Percentiles rank a stretch among this genome's conserved stretches.
Evolutionary conservation across 495 filamentous ascomycete genomes (phyloP).

Genomic region (Aspergillus sclerotioniger): DNA sequence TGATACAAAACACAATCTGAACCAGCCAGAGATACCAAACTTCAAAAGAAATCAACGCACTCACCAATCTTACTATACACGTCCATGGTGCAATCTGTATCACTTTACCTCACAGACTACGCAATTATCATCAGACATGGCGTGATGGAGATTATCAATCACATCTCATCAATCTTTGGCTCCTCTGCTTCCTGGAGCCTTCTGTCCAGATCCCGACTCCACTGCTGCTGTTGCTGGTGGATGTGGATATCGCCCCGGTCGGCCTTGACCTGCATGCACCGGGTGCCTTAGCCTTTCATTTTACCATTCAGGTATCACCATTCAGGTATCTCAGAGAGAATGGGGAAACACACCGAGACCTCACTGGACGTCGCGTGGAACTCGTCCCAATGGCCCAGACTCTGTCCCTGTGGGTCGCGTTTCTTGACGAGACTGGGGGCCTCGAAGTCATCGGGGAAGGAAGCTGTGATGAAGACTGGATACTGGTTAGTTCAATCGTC

Average conservation of each 20-base stretch:
- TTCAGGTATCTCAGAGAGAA: not conserved
- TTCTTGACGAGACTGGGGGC: constrained; percentile 12
- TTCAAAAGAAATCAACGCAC: not conserved
- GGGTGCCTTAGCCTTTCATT: not conserved
- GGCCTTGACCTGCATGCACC: constrained; percentile 20
- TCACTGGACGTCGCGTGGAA: constrained; percentile 23
- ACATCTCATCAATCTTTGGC: constrained; percentile 26
- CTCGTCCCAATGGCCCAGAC: constrained; percentile 17
- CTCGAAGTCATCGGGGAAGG: constrained; percentile 23
- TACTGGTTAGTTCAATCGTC: not conserved
- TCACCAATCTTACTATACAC: not conserved
- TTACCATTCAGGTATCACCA: not conserved
- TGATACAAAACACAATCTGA: no score
- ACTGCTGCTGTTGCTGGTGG: not conserved
- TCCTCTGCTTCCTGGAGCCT: constrained; percentile 16
- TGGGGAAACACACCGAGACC: constrained; percentile 13
- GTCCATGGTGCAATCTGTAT: not conserved
- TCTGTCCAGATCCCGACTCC: constrained; percentile 10
- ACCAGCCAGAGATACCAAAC: not conserved
- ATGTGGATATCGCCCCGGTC: constrained; percentile 21
- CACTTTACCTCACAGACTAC: not conserved
- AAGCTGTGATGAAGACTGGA: constrained; percentile 18
- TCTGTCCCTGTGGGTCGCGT: not conserved
- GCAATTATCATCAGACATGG: not conserved
- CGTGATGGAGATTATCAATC: not conserved